Evolutionary conservation across 2,329 filamentous ascomycete species (phyloP), one percentile per base, ranked within the genome.

Genomic region (Ophiocordyceps unilateralis): DNA sequence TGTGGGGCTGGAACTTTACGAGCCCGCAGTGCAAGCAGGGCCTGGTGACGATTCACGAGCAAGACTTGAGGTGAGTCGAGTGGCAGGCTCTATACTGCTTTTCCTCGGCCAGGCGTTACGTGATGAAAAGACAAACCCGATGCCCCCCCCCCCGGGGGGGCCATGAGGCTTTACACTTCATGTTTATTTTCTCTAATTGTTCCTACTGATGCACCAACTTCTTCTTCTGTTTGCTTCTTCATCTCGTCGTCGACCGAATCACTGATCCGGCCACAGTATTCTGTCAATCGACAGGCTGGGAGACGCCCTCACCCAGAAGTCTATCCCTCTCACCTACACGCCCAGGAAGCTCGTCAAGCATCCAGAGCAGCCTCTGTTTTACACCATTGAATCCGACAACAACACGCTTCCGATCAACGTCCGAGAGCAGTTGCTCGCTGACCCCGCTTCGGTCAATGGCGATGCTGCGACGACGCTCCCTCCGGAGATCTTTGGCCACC

Each of bases 1-100:
- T 94, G 59, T 95, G 86, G 70, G 88, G 84, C 4, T 94, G 88
- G 81, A 94, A 91, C 53, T 96, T 98, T 57, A 89, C 84, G 59
- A 94, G 88, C 56, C 86, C 94, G 58, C 84, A 94, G 59, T 94
- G 88, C 54, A 78, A 83, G 38, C 84, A 95, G 62, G 88, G 88
- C 44, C 89, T 95, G 70, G 89, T 95, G 43, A 88, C 87, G 46
- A 89, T 95, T 47, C 84, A 93, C 63, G 85, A 80, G 40, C 83
- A 89, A 59, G 91, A 86, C 57, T 62, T 93, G 50, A 75, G 86
- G 87, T 93, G 78, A 60, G 64, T 64, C 64, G 44, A 14, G 43
- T 46, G 21, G 20, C 4, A 28, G 5, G 11, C 11, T 43, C 49
- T 47, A 48, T 57, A 57, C 30, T 17, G 59, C 55, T 56, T 53